These are phyloP conservation scores for Mycena filopes DNA, from an alignment of 768 basidiomycete species.

Conservation along the genomic window DNA sequence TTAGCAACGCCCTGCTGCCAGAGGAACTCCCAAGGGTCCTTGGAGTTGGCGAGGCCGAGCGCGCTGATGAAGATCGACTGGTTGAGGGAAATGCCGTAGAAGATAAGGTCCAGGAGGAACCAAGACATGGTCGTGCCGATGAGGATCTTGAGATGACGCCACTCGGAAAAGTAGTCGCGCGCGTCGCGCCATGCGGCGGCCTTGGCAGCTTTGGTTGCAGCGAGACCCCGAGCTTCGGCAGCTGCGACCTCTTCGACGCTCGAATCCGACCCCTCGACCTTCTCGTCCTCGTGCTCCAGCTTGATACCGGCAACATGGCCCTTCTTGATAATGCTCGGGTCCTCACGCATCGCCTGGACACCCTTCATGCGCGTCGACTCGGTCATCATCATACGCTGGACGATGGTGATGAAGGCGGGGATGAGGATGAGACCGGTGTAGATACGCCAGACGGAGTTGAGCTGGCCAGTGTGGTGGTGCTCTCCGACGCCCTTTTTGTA, in stretches of 20 bases:
- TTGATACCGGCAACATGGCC: conserved; percentile 17
- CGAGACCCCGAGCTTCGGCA: neutral
- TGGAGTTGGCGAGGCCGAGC: conserved; percentile 27
- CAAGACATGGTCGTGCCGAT: conserved; percentile 26
- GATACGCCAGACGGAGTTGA: conserved; percentile 30
- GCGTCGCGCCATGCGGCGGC: conserved; percentile 31
- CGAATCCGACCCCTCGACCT: neutral
- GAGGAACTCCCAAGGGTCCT: conserved; percentile 31
- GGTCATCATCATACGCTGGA: conserved; percentile 22
- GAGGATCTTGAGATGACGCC: conserved; percentile 31
- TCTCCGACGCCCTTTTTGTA: conserved; percentile 17
- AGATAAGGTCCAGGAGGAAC: conserved; percentile 27
- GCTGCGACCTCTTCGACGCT: conserved; percentile 3
- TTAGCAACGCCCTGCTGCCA: conserved; percentile 32
- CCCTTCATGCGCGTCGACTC: conserved; percentile 28
- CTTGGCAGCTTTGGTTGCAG: conserved; percentile 21
- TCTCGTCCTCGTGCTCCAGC: conserved; percentile 10
- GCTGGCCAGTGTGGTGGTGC: conserved; percentile 23
- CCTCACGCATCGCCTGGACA: conserved; percentile 22
- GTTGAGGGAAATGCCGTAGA: conserved; percentile 31
- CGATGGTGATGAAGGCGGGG: conserved; percentile 26
- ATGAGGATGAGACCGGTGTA: conserved; percentile 28
- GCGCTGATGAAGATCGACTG: conserved; percentile 31
- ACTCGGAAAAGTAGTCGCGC: conserved; percentile 31
- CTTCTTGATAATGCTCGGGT: conserved; percentile 24